Evolutionary conservation across 2,329 filamentous ascomycete genomes (phyloP).

Genomic region (Cladosporium sp.): DNA sequence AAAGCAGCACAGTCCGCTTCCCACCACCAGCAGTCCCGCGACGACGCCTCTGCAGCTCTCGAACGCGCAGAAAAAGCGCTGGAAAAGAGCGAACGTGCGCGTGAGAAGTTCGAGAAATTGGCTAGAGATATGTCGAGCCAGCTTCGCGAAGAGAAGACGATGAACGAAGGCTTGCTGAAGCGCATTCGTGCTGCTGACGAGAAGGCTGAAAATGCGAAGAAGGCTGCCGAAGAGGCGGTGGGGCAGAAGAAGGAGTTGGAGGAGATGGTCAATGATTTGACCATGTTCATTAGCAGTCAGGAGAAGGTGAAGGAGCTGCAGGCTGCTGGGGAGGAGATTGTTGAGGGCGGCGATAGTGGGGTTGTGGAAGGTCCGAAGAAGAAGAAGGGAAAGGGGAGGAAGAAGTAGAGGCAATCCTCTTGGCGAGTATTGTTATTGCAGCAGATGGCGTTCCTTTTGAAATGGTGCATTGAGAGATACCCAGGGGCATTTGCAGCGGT

Average conservation of each 20-base stretch:
- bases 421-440: not conserved
- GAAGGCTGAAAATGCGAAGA: slow-evolving; percentile 59
- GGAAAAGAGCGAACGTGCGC: slow-evolving; percentile 66
- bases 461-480: slow-evolving; percentile 11
- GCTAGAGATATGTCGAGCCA: slow-evolving; percentile 74
- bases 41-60: slow-evolving; percentile 57
- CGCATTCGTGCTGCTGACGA: slow-evolving; percentile 71
- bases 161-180: slow-evolving; percentile 78
- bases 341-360: slow-evolving; percentile 65
- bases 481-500: not conserved
- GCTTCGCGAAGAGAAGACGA: slow-evolving; percentile 82
- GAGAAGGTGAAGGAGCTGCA: slow-evolving; percentile 73
- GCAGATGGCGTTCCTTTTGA: not conserved
- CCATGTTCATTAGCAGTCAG: slow-evolving; percentile 82
- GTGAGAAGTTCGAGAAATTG: slow-evolving; percentile 71
- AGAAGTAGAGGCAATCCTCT: slow-evolving; percentile 28
- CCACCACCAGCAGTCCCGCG: slow-evolving; percentile 58
- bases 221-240: slow-evolving; percentile 44
- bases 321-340: slow-evolving; percentile 67
- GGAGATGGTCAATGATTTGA: slow-evolving; percentile 84
- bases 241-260: slow-evolving; percentile 69
- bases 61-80: slow-evolving; percentile 72
- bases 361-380: slow-evolving; percentile 58
- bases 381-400: slow-evolving; percentile 48
- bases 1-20: slow-evolving; percentile 44